Base-by-base conservation (phyloP, 148 eudicot species). In the Nepenthes gracilis region DNA sequence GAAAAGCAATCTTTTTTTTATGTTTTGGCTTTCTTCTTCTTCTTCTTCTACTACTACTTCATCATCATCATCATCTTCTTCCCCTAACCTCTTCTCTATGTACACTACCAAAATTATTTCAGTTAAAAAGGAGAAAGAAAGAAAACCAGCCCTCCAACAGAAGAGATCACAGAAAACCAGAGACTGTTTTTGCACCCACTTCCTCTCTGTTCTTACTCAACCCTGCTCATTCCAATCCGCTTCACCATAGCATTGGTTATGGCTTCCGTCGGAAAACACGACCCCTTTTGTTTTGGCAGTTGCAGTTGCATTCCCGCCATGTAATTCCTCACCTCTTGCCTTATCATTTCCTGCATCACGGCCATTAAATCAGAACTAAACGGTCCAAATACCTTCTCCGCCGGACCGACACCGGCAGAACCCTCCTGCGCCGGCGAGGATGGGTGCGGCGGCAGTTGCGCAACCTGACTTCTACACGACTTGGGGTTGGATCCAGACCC, bases 291-390 rank as follows among this genome's bases (percentile, higher is more conserved):
- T 48, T 67, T 67, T 33, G 36, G 67, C 54, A 38, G 67, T 12
- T 55, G 57, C 33, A 5, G 34, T 12, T 54, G 57, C 35, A 55
- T 55, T 55, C 58, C 36, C 50, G 70, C 60, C 81, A 84, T 75
- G 53, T 78, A 84, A 53, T 55, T 68, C 70, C 81, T 75, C 65
- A 84, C 85, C 54, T 81, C 89, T 7, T 69, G 66, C 54, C 69
- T 76, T 13, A 84, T 73, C 89, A 84, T 81, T 47, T 81, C 85
- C 23, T 74, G 78, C 83, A 84, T 75, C 60, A 74, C 83, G 40
- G 70, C 66, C 66, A 84, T 43, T 9, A 81, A 74, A 55, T 84
- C 85, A 54, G 64, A 38, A 33, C 66, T 80, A 57, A 80, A 83
- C 35, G 57, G 62, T 5, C 62, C 63, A 57, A 78, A 75, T 58